A percentile compares a stretch with the other conserved stretches of the same genome.
phyloP scores from a whole-genome alignment of 805 yeast genomes.

The Saccharomycopsis amapae region DNA sequence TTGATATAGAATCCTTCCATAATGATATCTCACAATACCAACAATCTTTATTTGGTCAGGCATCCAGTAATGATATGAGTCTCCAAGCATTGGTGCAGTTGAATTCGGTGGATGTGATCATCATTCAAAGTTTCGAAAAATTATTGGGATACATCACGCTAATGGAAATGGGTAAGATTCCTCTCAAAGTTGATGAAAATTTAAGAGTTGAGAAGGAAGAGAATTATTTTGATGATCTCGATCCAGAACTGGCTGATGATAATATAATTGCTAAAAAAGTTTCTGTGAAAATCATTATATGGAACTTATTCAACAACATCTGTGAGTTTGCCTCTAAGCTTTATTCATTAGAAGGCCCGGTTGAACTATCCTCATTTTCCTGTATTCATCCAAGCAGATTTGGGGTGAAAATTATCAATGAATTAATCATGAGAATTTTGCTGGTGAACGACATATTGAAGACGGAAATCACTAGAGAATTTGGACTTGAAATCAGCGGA shows the following conservation, averaged over 20 bases:
- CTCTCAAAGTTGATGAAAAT: no score
- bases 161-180: conserved; percentile 6
- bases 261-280: background rate
- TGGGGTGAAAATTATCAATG: conserved; percentile 3
- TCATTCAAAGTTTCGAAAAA: conserved; percentile 3
- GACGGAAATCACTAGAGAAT: no score
- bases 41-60: no score
- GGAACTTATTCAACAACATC: conserved; percentile 3
- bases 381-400: background rate
- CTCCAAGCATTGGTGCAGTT: background rate
- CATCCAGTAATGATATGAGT: no score
- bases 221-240: no score
- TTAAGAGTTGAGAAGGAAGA: no score
- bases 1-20: background rate
- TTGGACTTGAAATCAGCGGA: no score
- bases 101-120: conserved; percentile 2
- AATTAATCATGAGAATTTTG: conserved; percentile 2
- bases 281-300: background rate
- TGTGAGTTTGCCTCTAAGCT: background rate
- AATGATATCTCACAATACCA: background rate
- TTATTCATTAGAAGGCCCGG: background rate
- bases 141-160: conserved; percentile 10
- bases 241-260: background rate
- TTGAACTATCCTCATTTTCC: background rate
- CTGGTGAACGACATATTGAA: no score